A percentile compares a stretch with the other conserved stretches of the same genome.
These are phyloP conservation scores for Colletotrichum sp. DNA, from an alignment of 2,329 filamentous ascomycete species.

Conservation along the genomic window DNA sequence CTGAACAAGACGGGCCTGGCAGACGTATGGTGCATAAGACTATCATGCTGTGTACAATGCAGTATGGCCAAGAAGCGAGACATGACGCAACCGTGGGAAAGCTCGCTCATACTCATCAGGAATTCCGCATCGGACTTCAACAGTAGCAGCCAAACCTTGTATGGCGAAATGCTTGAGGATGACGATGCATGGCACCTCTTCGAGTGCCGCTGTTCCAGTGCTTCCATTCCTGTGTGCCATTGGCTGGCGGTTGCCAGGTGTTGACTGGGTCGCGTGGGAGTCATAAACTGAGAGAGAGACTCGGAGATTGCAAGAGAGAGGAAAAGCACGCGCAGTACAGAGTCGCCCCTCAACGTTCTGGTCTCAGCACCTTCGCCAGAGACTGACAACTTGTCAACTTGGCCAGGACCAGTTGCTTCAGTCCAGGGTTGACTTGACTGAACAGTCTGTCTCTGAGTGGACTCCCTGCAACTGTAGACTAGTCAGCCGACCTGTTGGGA, in stretches of 20 bases:
- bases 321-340: not conserved
- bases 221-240: not conserved
- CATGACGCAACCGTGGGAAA: not conserved
- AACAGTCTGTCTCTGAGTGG: not conserved
- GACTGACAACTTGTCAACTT: not conserved
- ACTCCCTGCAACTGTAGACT: not conserved
- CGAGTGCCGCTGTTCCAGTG: not conserved
- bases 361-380: not conserved
- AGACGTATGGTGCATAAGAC: not conserved
- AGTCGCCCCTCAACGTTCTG: not conserved
- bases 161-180: not conserved
- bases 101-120: not conserved
- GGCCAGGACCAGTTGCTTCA: not conserved
- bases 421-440: not conserved
- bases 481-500: not conserved
- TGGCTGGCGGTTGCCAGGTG: constrained; percentile 9
- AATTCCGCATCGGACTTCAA: not conserved
- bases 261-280: not conserved
- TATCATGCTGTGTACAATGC: not conserved
- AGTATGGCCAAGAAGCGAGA: not conserved
- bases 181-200: not conserved
- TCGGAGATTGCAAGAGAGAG: not conserved
- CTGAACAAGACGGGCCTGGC: not conserved
- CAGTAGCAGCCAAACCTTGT: not conserved
- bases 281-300: not conserved